These are phyloP conservation scores for Beta lomatogona DNA, from an alignment of 179 eudicot genomes.

Conservation along the genomic window DNA sequence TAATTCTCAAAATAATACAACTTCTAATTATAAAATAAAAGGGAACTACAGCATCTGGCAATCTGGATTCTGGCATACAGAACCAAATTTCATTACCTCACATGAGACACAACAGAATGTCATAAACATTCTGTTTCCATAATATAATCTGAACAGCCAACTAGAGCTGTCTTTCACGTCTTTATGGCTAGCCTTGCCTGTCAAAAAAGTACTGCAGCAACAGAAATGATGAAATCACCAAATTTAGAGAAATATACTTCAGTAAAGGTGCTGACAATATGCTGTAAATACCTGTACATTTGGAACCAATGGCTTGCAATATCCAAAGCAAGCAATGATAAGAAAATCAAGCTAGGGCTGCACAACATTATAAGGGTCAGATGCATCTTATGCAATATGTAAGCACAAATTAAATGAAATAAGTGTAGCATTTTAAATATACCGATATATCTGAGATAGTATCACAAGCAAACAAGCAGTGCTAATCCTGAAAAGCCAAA, in stretches of 20 bases:
- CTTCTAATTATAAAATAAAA: too few relatives aligned
- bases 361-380: constrained; percentile 20
- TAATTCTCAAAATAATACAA: too few relatives aligned
- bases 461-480: constrained; percentile 90
- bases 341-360: constrained; percentile 85
- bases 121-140: constrained; percentile 88
- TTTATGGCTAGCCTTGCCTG: constrained; percentile 86
- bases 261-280: neutral
- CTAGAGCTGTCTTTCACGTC: constrained; percentile 92
- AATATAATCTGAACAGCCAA: constrained; percentile 87
- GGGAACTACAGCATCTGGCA: neutral
- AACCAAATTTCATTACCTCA: constrained; percentile 55
- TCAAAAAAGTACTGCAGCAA: constrained; percentile 80
- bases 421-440: constrained; percentile 1
- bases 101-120: constrained; percentile 94
- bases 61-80: too few relatives aligned
- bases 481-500: constrained; percentile 68
- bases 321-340: constrained; percentile 88
- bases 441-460: constrained; percentile 95
- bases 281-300: constrained; percentile 78
- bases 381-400: neutral
- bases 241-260: neutral
- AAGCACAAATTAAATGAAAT: neutral
- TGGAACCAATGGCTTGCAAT: constrained; percentile 98
- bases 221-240: constrained; percentile 17